phyloP scores from a whole-genome alignment of 2,329 filamentous ascomycete species.

The Dactylonectria estremocensis region DNA sequence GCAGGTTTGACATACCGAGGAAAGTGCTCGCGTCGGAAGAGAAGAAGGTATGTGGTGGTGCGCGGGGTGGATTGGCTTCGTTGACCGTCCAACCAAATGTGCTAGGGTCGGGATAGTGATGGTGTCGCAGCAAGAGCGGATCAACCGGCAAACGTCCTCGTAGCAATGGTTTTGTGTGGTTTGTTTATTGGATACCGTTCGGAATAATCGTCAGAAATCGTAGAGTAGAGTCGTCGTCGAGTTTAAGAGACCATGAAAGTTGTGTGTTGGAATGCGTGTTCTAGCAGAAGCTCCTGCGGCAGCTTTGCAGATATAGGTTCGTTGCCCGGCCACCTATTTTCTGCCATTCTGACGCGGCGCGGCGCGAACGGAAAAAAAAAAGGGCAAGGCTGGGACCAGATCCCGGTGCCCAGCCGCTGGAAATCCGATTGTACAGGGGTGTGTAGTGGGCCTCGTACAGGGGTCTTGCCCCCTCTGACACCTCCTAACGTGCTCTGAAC shows the following conservation, averaged over 20 bases:
- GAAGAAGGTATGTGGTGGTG: conserved; percentile 24
- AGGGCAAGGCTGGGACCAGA: conserved; percentile 52
- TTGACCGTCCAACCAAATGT: conserved; percentile 30
- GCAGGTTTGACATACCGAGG: conserved; percentile 15
- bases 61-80: conserved; percentile 19
- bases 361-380: conserved; percentile 51
- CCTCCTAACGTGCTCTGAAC: not conserved
- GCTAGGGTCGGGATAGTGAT: conserved; percentile 1
- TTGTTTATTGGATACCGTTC: not conserved
- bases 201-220: not conserved
- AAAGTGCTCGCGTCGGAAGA: not conserved
- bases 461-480: conserved; percentile 8
- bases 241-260: conserved; percentile 17
- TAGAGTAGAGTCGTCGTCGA: not conserved
- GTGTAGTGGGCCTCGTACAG: conserved; percentile 10
- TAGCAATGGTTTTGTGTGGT: not conserved
- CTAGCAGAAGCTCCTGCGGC: conserved; percentile 22
- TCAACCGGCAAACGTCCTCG: not conserved
- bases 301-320: conserved; percentile 54
- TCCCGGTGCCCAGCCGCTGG: conserved; percentile 26
- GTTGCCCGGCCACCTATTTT: conserved; percentile 66
- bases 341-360: conserved; percentile 48
- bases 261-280: conserved; percentile 33
- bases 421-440: conserved; percentile 23
- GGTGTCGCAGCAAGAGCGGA: not conserved